Evolutionary conservation across 2,329 filamentous ascomycete genomes (phyloP), one percentile per base, ranked within the genome.

Genomic region (Nemania diffusa): DNA sequence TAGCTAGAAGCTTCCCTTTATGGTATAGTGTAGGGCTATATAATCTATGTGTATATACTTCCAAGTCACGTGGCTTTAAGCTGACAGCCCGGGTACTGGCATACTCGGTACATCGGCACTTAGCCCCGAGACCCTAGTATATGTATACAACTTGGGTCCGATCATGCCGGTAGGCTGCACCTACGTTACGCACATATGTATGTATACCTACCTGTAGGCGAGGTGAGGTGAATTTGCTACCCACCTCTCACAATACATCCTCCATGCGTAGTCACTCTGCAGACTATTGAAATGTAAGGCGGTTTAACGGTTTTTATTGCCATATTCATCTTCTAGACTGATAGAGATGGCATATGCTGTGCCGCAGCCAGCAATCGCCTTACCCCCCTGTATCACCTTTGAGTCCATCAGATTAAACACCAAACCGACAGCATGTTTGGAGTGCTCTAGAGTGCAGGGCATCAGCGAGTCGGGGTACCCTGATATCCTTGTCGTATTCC

Each of bases 401-500:
- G 65, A 68, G 26, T 65, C 64, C n/a, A 55, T 73, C 34, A 44
- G 51, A 20, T 57, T 73, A 22, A 50, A 61, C 34, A 72, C 71
- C 27, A 73, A 73, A 57, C 71, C 70, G 26, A 63, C 67, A 3
- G 70, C 71, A n/a, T 59, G 46, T n/a, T 42, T 73, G 13, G 64
- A 68, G 61, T 71, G 66, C 57, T 67, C 71, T 5, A 65, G 64
- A 52, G 70, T 73, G 7, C 67, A 65, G 51, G 61, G 64, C 24
- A 27, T 44, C 5, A 70, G 71, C 52, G 48, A 64, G 15, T 56
- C 64, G 11, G 56, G 24, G n/a, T 59, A 46, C 57, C 66, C 69
- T 9, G 29, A 69, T 26, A 56, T 65, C 20, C 57, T 75, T 20
- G 55, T 77, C 42, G 68, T 77, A 29, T 76, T 75, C 52, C 73